Conservation (phyloP, 257 asterid genomes). For the Solanum piurae region DNA sequence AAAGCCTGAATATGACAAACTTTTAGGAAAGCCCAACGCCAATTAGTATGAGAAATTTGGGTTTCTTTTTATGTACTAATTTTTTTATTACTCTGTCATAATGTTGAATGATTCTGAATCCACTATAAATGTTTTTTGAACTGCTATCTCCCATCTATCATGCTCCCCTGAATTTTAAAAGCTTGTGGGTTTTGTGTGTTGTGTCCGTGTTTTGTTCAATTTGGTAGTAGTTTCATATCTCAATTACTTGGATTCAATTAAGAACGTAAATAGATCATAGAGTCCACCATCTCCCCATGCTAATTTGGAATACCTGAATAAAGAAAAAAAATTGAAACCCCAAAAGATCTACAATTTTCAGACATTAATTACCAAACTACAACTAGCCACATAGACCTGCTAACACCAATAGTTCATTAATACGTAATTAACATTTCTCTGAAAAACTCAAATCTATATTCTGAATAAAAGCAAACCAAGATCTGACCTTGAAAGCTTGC, state of each 20-base stretch:
- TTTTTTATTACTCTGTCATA: not conserved
- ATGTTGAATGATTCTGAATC: not conserved
- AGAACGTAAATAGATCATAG: not conserved
- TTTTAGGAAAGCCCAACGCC: not conserved
- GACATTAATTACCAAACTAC: not conserved
- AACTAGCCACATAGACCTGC: not conserved
- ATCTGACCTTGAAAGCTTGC: constrained; percentile 86
- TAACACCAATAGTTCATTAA: not conserved
- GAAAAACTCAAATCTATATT: not conserved
- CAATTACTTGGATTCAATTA: not conserved
- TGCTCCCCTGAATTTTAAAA: not conserved
- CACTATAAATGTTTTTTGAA: not conserved
- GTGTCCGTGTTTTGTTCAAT: not conserved
- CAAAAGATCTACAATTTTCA: not conserved
- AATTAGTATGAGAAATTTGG: not conserved
- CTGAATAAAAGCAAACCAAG: not conserved
- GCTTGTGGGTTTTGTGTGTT: not conserved
- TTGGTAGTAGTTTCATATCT: not conserved
- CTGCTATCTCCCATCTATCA: not conserved
- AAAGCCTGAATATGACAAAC: not conserved
- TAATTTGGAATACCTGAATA: not conserved
- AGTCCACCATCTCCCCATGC: not conserved
- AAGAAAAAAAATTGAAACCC: not conserved
- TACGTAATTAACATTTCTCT: not conserved
- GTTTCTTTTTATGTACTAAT: not conserved